Evolutionary conservation across 495 filamentous ascomycete genomes (phyloP), one percentile per base, ranked within the genome.

Genomic region (Penicillium arizonense): DNA sequence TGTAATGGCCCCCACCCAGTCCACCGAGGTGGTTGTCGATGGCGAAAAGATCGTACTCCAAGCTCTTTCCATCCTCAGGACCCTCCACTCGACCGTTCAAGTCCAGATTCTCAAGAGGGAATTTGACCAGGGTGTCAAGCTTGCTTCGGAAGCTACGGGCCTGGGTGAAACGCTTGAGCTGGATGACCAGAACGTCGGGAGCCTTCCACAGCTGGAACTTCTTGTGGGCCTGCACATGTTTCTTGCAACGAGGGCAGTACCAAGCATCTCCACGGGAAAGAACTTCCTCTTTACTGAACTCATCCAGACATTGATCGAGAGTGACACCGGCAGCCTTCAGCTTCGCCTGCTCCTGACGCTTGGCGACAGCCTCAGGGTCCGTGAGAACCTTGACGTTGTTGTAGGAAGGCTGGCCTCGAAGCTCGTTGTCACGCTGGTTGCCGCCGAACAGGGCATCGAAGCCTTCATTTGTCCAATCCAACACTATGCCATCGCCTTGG

Each of bases 161-260:
- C 38, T 55, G 50, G 18, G 86, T 93, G 62, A 98, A 98, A 14
- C 94, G 82, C 78, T 98, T 98, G 5, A 98, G 79, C 62, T 99
- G 94, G 49, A 97, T 83, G 46, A 97, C 86, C 12, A 98, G 78
- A 47, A 97, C 93, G 67, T 98, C 94, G 8, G 94, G 94, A 3
- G 87, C 85, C 65, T 90, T 96, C 94, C 94, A 98, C 3, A 98
- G 79, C 64, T 97, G 90, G 28, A 98, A 91, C 61, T 92, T 95
- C 80, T 97, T 98, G 73, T 82, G 91, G 16, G 95, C 94, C 21
- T 89, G 84, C 9, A 88, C 85, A 60, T 95, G 87, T 56, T 95
- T 89, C 63, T 97, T 97, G 79, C 94, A 98, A 39, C 90, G 82
- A 50, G 90, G 91, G 57, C 94, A 98, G 61, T 90, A 97, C 94